Evolutionary conservation across 768 basidiomycete genomes (phyloP).

Genomic region (Macrolepiota fuliginosa): DNA sequence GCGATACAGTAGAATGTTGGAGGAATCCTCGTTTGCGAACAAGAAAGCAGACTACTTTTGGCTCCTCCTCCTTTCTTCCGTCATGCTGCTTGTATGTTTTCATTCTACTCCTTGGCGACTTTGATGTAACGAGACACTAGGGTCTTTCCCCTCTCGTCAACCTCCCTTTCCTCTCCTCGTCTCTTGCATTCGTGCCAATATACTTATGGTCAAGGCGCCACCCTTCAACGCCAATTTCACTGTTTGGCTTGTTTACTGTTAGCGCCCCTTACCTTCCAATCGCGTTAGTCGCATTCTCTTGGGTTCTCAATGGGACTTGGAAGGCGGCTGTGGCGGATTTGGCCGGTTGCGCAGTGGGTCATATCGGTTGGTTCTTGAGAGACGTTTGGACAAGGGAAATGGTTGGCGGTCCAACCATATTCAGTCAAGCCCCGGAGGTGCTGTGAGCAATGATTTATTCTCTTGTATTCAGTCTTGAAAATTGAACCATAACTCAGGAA

Average conservation of each 20-base stretch:
- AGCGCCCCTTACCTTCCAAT: conserved; percentile 94
- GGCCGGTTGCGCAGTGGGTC: conserved; percentile 84
- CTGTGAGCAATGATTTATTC: conserved; percentile 50
- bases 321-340: conserved; percentile 80
- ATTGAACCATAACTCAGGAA: conserved; percentile 38
- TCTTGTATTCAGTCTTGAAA: not conserved
- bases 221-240: conserved; percentile 91
- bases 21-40: conserved; percentile 94
- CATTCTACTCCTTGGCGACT: not conserved
- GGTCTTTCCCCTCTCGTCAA: conserved; percentile 84
- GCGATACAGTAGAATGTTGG: conserved; percentile 95
- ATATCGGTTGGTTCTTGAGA: conserved; percentile 80
- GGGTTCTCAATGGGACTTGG: conserved; percentile 82
- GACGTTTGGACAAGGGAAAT: conserved; percentile 91
- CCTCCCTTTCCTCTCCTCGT: conserved; percentile 89
- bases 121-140: conserved; percentile 31
- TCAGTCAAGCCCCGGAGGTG: conserved; percentile 68
- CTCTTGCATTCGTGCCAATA: conserved; percentile 92
- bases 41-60: conserved; percentile 93
- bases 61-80: conserved; percentile 81
- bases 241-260: conserved; percentile 94
- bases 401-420: conserved; percentile 67
- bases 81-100: conserved; percentile 77
- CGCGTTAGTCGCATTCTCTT: conserved; percentile 85
- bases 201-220: conserved; percentile 97